Base-by-base conservation (phyloP, 768 basidiomycete species). In the Lentinula sp. region DNA sequence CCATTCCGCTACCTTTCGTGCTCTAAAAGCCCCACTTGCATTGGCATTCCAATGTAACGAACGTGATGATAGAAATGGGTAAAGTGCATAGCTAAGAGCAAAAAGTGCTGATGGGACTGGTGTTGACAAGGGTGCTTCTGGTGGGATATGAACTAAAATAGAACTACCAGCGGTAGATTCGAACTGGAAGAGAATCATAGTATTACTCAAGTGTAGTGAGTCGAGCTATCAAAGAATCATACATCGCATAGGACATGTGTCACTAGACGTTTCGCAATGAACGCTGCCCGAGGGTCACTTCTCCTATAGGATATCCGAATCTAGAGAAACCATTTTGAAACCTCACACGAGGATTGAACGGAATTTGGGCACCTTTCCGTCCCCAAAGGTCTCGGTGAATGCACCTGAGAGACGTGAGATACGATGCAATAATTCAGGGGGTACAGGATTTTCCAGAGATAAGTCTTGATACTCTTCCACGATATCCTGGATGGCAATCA, bases 371-470 rank as follows among this genome's bases (percentile, higher is more conserved):
- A 84, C 86, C 71, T 78, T 75, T 61, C 80, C 79, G 57, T 74
- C 72, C 45, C 78, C 79, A 31, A 76, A 66, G 61, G 78, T 79
- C 68, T 89, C 85, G 4, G 85, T 70, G 64, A 86, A 85, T 4
- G 86, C 89, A 48, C 83, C 84, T 6, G 87, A 78, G 18, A 83
- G 60, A 57, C 87, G 84, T n/a, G 91, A 92, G 62, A 92, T 83
- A 31, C 77, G 78, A 62, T 84, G 83, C 21, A 87, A 65, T n/a
- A 84, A 63, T 58, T 82, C 80, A 9, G 73, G 65, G 0, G 70
- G 73, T 43, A 89, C 66, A n/a, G 74, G 70, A 48, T 66, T 67
- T 31, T 73, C 69, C 4, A 78, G 71, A 9, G 86, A 85, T 13
- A 87, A 71, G 59, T 75, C 61, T 45, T 79, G 70, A 9, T 65